phyloP scores from a whole-genome alignment of 2,329 filamentous ascomycete genomes.

The Colletotrichum euphorbiae region DNA sequence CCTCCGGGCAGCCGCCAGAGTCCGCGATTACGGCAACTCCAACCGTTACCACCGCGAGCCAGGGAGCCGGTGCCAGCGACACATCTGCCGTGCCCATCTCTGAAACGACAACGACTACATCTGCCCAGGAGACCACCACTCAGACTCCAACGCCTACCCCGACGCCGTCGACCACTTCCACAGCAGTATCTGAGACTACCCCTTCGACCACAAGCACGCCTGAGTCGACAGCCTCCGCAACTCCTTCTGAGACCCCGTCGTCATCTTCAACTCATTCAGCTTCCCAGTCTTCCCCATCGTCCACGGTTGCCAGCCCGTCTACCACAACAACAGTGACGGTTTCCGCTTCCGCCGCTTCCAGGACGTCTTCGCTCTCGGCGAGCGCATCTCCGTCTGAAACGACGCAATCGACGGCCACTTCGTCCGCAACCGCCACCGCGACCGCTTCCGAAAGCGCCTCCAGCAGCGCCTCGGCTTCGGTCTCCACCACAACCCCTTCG shows the following conservation, averaged over 20 bases:
- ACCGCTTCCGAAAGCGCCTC: background rate
- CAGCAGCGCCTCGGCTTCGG: background rate
- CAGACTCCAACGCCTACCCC: background rate
- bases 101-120: constrained; percentile 10
- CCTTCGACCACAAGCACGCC: constrained; percentile 9
- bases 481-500: background rate
- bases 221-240: background rate
- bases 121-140: constrained; percentile 5
- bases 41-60: constrained; percentile 39
- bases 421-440: background rate
- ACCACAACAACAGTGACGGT: background rate
- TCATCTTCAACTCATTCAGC: background rate
- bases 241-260: background rate
- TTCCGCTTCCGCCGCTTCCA: background rate
- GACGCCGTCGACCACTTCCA: constrained; percentile 11
- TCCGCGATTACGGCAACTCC: constrained; percentile 42
- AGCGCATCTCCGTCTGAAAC: background rate
- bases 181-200: constrained; percentile 20
- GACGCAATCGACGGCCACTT: background rate
- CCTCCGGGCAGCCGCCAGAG: constrained; percentile 46
- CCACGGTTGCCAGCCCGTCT: background rate
- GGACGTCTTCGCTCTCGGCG: background rate
- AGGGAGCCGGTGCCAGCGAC: constrained; percentile 17
- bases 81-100: constrained; percentile 34
- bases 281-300: background rate